phyloP scores from a whole-genome alignment of 1,284 basidiomycete genomes.

The Ustilago esculenta region DNA sequence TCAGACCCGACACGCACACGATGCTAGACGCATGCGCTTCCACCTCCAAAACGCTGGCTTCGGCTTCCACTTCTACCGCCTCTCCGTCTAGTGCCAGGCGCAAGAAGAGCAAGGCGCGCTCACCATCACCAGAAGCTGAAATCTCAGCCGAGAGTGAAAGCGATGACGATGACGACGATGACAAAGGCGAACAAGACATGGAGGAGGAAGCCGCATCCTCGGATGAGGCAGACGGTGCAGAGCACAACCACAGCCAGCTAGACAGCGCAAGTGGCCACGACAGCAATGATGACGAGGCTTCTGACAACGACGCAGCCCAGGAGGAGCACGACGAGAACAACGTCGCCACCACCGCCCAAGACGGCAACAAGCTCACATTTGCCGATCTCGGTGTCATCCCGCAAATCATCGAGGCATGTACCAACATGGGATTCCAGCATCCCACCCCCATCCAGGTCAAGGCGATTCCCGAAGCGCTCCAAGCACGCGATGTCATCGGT shows the following conservation, averaged over 20 bases:
- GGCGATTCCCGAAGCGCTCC: slow-evolving; percentile 86
- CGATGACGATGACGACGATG: slow-evolving; percentile 10
- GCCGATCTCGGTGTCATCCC: slow-evolving; percentile 82
- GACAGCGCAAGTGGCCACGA: slow-evolving; percentile 6
- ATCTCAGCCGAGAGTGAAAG: slow-evolving; percentile 3
- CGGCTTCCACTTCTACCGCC: slow-evolving; percentile 5
- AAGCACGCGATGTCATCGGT: slow-evolving; percentile 94
- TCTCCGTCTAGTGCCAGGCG: slow-evolving; percentile 13
- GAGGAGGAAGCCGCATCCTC: no score
- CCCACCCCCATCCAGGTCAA: slow-evolving; percentile 93
- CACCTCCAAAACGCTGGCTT: slow-evolving; percentile 8
- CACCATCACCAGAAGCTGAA: slow-evolving; percentile 11
- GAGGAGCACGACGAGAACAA: slow-evolving; percentile 30
- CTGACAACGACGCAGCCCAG: slow-evolving; percentile 5
- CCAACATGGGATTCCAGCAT: slow-evolving; percentile 81
- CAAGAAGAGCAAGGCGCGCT: slow-evolving; percentile 11
- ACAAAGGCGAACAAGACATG: background rate
- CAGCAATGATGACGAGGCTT: slow-evolving; percentile 7
- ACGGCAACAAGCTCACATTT: slow-evolving; percentile 68
- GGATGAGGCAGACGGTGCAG: slow-evolving; percentile 10
- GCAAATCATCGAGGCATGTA: slow-evolving; percentile 86
- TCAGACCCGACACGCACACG: background rate
- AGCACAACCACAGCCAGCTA: slow-evolving; percentile 4
- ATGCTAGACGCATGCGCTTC: slow-evolving; percentile 24
- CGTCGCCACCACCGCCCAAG: slow-evolving; percentile 18